Conservation (phyloP, 805 yeast species). For the Pichia occidentalis region DNA sequence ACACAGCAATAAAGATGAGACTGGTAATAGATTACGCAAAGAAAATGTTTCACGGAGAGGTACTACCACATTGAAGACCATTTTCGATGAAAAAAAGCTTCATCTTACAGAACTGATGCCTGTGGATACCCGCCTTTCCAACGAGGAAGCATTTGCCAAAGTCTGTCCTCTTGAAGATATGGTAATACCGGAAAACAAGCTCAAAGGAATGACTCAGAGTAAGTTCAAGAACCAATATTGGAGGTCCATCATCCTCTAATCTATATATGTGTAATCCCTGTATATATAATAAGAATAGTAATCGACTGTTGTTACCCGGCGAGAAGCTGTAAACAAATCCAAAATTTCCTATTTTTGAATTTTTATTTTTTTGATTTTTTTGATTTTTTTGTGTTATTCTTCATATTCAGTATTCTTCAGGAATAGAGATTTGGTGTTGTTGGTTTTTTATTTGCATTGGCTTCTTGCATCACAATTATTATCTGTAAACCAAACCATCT, state of each 20-base stretch:
- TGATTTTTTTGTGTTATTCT: too few relatives aligned
- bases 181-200: not conserved
- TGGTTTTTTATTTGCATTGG: too few relatives aligned
- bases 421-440: too few relatives aligned
- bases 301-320: constrained; percentile 11
- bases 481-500: too few relatives aligned
- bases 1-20: constrained; percentile 12
- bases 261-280: too few relatives aligned
- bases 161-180: constrained; percentile 13
- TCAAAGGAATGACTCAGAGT: constrained; percentile 11
- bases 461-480: too few relatives aligned
- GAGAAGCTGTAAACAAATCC: too few relatives aligned
- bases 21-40: constrained; percentile 17
- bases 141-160: constrained; percentile 15
- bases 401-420: too few relatives aligned
- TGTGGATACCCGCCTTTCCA: constrained; percentile 15
- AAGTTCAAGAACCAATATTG: constrained; percentile 24
- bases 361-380: too few relatives aligned
- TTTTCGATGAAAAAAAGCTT: constrained; percentile 17
- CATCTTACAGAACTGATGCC: constrained; percentile 20
- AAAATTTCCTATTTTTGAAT: too few relatives aligned
- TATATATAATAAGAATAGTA: constrained; percentile 3
- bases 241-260: too few relatives aligned
- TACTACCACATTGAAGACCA: constrained; percentile 8
- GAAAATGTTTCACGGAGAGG: constrained; percentile 14